These are phyloP conservation scores for Talaromyces sp. DNA, from an alignment of 2,329 filamentous ascomycete species.

Conservation along the genomic window DNA sequence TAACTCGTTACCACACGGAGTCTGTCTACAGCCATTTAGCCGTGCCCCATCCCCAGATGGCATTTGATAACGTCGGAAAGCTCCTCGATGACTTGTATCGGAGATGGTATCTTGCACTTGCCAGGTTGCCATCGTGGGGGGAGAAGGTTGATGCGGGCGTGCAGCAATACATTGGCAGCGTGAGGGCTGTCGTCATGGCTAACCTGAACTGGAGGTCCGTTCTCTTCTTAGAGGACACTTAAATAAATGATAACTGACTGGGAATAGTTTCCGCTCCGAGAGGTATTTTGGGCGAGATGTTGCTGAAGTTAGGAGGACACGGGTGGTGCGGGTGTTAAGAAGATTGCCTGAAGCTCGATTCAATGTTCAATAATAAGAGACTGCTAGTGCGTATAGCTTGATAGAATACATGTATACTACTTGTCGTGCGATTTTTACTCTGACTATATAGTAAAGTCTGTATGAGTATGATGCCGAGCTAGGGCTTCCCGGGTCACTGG, in stretches of 20 bases:
- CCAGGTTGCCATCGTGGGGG: slow-evolving; percentile 20
- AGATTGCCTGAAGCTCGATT: neutral
- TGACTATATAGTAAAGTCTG: neutral
- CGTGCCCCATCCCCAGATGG: slow-evolving; percentile 17
- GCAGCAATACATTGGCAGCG: slow-evolving; percentile 20
- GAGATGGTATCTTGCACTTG: slow-evolving; percentile 21
- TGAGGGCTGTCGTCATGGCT: slow-evolving; percentile 19
- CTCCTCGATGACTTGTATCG: slow-evolving; percentile 19
- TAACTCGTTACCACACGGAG: slow-evolving; percentile 2
- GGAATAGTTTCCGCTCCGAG: slow-evolving; percentile 17
- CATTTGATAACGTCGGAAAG: slow-evolving; percentile 18
- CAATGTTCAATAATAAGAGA: neutral
- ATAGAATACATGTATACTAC: neutral
- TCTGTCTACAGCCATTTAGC: neutral
- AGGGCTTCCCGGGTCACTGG: neutral
- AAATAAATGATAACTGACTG: neutral
- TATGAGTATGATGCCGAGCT: neutral
- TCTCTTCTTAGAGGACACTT: neutral
- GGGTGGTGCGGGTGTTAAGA: slow-evolving; percentile 5
- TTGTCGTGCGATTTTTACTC: neutral
- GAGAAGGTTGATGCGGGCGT: slow-evolving; percentile 20
- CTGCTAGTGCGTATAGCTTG: neutral
- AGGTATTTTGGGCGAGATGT: slow-evolving; percentile 18
- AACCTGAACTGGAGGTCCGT: slow-evolving; percentile 24
- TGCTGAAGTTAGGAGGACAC: slow-evolving; percentile 11